Base-by-base conservation (phyloP, 2,329 filamentous ascomycete species). In the Grosmannia serpens region DNA sequence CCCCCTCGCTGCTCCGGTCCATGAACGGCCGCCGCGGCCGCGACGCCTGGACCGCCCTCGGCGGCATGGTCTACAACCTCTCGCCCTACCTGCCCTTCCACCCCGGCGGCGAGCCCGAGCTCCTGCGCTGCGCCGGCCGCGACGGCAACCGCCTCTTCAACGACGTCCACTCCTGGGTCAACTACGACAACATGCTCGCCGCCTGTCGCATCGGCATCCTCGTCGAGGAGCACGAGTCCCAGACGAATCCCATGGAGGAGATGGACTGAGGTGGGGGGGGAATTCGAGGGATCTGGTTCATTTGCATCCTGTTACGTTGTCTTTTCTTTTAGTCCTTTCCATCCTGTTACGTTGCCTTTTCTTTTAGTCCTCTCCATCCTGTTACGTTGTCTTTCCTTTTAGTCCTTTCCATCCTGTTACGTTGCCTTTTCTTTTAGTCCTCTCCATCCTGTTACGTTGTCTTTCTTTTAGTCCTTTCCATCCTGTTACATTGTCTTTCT, bases 51-150 rank as follows among this genome's bases (percentile, higher is more conserved):
- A 95, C 88, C 61, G 88, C 84, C 1, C 86, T 95, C 61, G 87
- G 89, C 61, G 91, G 92, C 1, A 88, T 88, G 67, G 92, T 97
- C 31, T 99, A 97, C 74, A 97, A 97, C 67, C 86, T 99, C 59
- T 87, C 86, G 0, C 90, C 92, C 0, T 99, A 97, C 69, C 70
- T 91, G 41, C 85, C 88, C 1, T 99, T 91, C 69, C 94, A 99
- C 70, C 94, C 94, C 0, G 94, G 94, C 26, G 94, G 89, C 10
- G 82, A 86, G 65, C 83, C 84, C 5, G 88, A 95, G 73, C 70
- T 94, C 62, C 71, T 87, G 70, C 75, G 82, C 35, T 79, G 76
- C 38, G 85, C 85, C 0, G 85, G 77, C 0, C 73, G 77, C 59
- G 84, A 87, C 67, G 84, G 80, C 41, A 85, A 80, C 2, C 77